Evolutionary conservation across 495 filamentous ascomycete genomes (phyloP).

Genomic region (Talaromyces nanjingensis): DNA sequence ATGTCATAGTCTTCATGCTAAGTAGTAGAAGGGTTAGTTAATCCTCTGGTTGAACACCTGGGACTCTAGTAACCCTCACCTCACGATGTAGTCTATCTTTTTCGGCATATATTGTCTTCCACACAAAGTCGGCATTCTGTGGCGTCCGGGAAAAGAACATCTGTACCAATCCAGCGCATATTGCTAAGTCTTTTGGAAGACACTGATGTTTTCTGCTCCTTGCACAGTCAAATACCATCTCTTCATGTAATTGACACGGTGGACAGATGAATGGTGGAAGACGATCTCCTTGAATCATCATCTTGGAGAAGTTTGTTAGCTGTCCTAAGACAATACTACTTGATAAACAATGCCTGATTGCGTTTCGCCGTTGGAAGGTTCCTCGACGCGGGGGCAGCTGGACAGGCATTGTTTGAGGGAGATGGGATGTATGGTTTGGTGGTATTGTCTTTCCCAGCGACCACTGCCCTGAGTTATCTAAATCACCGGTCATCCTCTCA

Average conservation of each 20-base stretch:
- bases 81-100: slow-evolving; percentile 1
- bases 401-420: neutral
- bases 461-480: neutral
- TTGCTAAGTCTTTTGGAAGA: slow-evolving; percentile 4
- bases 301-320: slow-evolving; percentile 2
- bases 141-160: slow-evolving; percentile 9
- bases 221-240: slow-evolving; percentile 4
- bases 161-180: slow-evolving; percentile 7
- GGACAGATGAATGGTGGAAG: slow-evolving; percentile 9
- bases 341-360: neutral
- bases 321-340: slow-evolving; percentile 5
- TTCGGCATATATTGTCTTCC: slow-evolving; percentile 8
- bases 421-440: neutral
- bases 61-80: neutral
- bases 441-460: neutral
- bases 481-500: neutral
- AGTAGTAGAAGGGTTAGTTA: neutral
- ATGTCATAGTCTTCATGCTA: slow-evolving; percentile 6
- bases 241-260: slow-evolving; percentile 8
- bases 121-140: slow-evolving; percentile 7
- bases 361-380: slow-evolving; percentile 1
- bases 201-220: slow-evolving; percentile 3
- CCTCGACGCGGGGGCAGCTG: neutral
- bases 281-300: slow-evolving; percentile 5
- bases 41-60: neutral